Evolutionary conservation across 202 grass and related monocot genomes (phyloP).

Genomic region (Zoysia matrella): DNA sequence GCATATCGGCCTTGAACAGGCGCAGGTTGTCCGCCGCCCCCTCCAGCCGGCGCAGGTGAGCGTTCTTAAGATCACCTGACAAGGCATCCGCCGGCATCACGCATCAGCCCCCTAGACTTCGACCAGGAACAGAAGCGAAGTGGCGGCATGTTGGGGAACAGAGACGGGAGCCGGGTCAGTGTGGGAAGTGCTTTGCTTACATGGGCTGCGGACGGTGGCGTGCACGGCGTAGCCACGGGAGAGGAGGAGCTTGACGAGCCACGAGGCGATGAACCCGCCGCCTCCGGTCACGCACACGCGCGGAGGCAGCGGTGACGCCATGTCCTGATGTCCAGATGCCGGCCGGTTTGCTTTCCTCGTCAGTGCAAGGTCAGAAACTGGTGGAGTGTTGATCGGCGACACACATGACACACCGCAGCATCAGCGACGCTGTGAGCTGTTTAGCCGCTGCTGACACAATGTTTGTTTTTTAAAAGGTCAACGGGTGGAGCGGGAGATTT

Average conservation of each 20-base stretch:
- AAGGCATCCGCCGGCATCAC: neutral
- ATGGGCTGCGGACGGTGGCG: constrained; percentile 40
- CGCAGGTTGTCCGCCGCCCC: constrained; percentile 28
- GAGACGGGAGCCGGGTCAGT: too few relatives aligned
- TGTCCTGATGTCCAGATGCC: neutral
- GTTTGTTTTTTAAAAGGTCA: too few relatives aligned
- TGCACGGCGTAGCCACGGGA: constrained; percentile 45
- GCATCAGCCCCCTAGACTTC: too few relatives aligned
- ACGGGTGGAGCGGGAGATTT: too few relatives aligned
- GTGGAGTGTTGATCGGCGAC: neutral
- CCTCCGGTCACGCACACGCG: constrained; percentile 45
- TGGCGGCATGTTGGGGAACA: neutral
- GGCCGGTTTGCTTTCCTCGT: neutral
- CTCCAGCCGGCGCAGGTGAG: constrained; percentile 32
- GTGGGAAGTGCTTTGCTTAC: neutral
- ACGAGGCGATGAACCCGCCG: constrained; percentile 42
- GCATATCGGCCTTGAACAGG: constrained; percentile 50
- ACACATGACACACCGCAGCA: too few relatives aligned
- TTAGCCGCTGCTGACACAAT: too few relatives aligned
- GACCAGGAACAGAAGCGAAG: too few relatives aligned
- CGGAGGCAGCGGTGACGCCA: neutral
- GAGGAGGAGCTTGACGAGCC: constrained; percentile 43
- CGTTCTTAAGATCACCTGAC: constrained; percentile 43
- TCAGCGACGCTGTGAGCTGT: too few relatives aligned
- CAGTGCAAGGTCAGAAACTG: neutral